phyloP scores from a whole-genome alignment of 2,329 filamentous ascomycete genomes.

The Talaromyces sp. region DNA sequence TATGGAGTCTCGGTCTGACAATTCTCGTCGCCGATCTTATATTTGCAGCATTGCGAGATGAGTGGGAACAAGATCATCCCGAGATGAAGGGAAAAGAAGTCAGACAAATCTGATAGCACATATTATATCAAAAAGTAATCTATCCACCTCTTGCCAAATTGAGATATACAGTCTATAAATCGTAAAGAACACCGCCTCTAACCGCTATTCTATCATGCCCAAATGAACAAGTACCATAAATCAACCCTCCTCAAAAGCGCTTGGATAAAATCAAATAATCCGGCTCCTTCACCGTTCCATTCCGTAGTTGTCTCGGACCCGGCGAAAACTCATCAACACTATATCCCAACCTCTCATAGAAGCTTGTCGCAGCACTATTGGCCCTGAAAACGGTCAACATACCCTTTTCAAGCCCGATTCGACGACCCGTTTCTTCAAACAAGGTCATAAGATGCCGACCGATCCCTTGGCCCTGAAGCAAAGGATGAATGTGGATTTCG shows the following conservation, averaged over 20 bases:
- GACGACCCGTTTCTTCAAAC: constrained; percentile 48
- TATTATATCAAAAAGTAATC: constrained; percentile 8
- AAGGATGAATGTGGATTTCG: constrained; percentile 55
- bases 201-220: background rate
- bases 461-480: constrained; percentile 48
- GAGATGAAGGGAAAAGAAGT: constrained; percentile 87
- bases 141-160: background rate
- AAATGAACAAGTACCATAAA: background rate
- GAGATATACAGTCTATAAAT: constrained; percentile 18
- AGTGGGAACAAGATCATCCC: constrained; percentile 88
- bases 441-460: constrained; percentile 50
- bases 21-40: constrained; percentile 82
- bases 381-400: constrained; percentile 61
- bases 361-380: constrained; percentile 47
- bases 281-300: constrained; percentile 48
- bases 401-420: constrained; percentile 50
- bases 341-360: constrained; percentile 54
- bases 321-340: constrained; percentile 53
- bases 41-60: constrained; percentile 84
- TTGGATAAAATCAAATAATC: constrained; percentile 57
- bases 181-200: background rate
- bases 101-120: constrained; percentile 66
- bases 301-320: constrained; percentile 46
- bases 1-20: constrained; percentile 89
- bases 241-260: constrained; percentile 9